Evolutionary conservation across 345 rosid genomes (phyloP).

Genomic region (Eucalyptus pauciflora): DNA sequence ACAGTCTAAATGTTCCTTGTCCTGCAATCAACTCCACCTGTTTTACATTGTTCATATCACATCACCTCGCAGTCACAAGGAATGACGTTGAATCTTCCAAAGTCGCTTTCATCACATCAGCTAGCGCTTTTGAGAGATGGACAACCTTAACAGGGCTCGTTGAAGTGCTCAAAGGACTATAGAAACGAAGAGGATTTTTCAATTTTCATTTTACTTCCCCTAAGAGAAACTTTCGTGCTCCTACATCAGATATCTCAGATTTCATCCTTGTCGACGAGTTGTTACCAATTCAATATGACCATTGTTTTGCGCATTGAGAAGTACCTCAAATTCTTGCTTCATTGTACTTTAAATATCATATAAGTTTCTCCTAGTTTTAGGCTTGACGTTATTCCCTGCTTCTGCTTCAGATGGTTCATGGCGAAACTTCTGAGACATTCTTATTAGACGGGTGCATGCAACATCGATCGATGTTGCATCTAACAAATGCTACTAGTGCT

Average conservation of each 20-base stretch:
- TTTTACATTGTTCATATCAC: not conserved
- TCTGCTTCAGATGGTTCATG: not conserved
- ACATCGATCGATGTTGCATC: not conserved
- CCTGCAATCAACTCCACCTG: too few relatives aligned
- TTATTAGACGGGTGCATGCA: not conserved
- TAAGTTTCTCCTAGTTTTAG: not conserved
- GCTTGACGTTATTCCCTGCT: not conserved
- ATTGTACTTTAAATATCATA: not conserved
- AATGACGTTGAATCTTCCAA: slow-evolving; percentile 76
- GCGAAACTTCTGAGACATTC: not conserved
- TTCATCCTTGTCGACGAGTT: not conserved
- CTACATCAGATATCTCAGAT: not conserved
- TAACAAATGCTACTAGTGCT: not conserved
- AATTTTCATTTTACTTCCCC: not conserved
- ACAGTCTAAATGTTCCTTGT: not conserved
- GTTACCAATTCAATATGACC: not conserved
- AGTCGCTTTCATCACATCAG: slow-evolving; percentile 62
- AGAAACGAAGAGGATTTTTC: not conserved
- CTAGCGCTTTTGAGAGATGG: slow-evolving; percentile 83
- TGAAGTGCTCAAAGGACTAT: slow-evolving; percentile 61
- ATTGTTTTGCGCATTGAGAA: not conserved
- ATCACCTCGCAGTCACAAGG: slow-evolving; percentile 35
- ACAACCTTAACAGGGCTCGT: slow-evolving; percentile 55
- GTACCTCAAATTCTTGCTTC: not conserved
- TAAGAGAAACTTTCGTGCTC: not conserved